Evolutionary conservation across 2,329 filamentous ascomycete species (phyloP).

Genomic region (Thelonectria olida): DNA sequence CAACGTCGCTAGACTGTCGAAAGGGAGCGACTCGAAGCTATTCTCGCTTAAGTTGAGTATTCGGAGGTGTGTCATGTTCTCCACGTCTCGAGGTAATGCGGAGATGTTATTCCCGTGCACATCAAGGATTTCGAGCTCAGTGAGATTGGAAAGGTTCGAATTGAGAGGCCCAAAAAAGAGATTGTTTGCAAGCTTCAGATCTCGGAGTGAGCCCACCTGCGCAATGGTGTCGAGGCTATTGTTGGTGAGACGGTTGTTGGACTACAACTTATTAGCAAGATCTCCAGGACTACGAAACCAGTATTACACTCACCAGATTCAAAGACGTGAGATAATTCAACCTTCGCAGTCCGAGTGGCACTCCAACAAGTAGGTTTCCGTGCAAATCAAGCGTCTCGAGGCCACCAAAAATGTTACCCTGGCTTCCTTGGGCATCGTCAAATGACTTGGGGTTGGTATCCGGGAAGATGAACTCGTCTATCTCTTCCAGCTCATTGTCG

Average conservation of each 20-base stretch:
- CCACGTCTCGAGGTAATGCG: conserved; percentile 72
- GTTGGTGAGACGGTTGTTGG: conserved; percentile 82
- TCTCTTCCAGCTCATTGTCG: conserved; percentile 83
- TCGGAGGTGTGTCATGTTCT: conserved; percentile 74
- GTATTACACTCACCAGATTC: conserved; percentile 71
- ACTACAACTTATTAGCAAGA: conserved; percentile 55
- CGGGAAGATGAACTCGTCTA: conserved; percentile 82
- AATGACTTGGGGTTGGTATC: conserved; percentile 69
- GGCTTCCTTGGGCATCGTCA: conserved; percentile 71
- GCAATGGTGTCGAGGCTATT: conserved; percentile 76
- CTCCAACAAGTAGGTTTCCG: conserved; percentile 76
- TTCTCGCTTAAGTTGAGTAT: conserved; percentile 86
- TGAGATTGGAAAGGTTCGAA: conserved; percentile 68
- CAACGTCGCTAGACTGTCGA: conserved; percentile 72
- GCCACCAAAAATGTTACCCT: conserved; percentile 81
- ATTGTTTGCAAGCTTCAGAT: conserved; percentile 85
- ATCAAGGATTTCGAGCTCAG: conserved; percentile 81
- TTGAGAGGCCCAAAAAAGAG: conserved; percentile 74
- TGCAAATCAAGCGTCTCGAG: conserved; percentile 86
- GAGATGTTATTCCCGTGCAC: conserved; percentile 83
- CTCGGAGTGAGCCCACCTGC: conserved; percentile 76
- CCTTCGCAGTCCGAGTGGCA: conserved; percentile 80
- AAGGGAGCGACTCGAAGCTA: conserved; percentile 74
- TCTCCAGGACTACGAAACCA: not conserved
- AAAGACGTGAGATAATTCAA: conserved; percentile 80